phyloP scores from a whole-genome alignment of 164 flowering plant species.

The Piper longum region DNA sequence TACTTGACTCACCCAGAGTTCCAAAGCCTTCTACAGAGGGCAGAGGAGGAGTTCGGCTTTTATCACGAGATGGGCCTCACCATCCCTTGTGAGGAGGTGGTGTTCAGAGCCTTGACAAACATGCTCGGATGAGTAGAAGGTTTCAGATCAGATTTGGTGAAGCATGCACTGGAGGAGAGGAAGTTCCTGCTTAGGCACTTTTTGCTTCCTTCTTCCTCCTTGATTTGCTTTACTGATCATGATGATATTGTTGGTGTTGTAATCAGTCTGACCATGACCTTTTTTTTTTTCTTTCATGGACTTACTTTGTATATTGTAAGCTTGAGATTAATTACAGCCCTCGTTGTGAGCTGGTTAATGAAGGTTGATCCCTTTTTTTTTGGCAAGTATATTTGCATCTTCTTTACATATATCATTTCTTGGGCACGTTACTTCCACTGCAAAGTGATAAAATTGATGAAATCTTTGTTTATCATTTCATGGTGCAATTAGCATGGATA shows the following conservation, averaged over 20 bases:
- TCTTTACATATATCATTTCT: background rate
- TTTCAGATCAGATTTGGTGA: background rate
- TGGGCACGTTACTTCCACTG: no score
- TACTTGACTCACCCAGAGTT: constrained; percentile 10
- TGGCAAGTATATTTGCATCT: background rate
- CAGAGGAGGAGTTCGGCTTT: constrained; percentile 14
- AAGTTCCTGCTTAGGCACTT: background rate
- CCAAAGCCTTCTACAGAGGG: constrained; percentile 10
- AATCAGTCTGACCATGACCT: constrained; percentile 19
- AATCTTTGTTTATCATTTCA: background rate
- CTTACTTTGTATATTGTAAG: constrained; percentile 18
- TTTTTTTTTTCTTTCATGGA: constrained; percentile 11
- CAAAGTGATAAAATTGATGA: no score
- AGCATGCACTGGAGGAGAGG: background rate
- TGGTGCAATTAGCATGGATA: background rate
- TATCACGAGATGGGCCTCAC: constrained; percentile 46
- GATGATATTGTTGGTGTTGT: background rate
- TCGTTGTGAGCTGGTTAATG: constrained; percentile 5
- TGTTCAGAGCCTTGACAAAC: constrained; percentile 47
- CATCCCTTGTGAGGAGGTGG: constrained; percentile 68
- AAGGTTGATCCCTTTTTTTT: constrained; percentile 5
- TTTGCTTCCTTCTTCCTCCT: background rate
- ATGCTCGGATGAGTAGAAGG: constrained; percentile 25
- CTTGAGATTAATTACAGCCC: constrained; percentile 15
- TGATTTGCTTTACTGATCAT: background rate